Conservation (phyloP, 2,329 filamentous ascomycete species). For the Bipolaris victoriae region DNA sequence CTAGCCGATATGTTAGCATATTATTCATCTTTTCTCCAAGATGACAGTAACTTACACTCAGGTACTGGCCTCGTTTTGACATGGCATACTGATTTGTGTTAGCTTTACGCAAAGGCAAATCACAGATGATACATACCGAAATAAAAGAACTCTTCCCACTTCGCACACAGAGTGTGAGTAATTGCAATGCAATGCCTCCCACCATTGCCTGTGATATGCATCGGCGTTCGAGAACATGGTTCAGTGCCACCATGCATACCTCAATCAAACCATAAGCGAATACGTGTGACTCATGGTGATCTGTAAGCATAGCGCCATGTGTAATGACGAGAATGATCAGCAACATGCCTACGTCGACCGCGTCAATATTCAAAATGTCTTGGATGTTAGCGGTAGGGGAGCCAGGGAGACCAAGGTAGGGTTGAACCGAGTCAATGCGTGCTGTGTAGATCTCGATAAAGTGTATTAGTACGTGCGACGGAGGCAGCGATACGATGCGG, state of each 20-base stretch:
- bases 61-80: slow-evolving; percentile 12
- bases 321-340: slow-evolving; percentile 9
- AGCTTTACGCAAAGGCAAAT: background rate
- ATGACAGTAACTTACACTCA: slow-evolving; percentile 2
- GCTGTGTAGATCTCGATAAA: slow-evolving; percentile 7
- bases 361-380: slow-evolving; percentile 7
- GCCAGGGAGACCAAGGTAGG: slow-evolving; percentile 13
- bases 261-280: slow-evolving; percentile 10
- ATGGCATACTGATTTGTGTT: slow-evolving; percentile 1
- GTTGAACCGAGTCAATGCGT: slow-evolving; percentile 12
- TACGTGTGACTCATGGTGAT: slow-evolving; percentile 7
- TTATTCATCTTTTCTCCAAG: background rate
- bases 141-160: slow-evolving; percentile 8
- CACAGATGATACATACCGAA: background rate
- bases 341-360: slow-evolving; percentile 9
- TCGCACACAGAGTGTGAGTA: slow-evolving; percentile 11
- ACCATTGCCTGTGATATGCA: slow-evolving; percentile 13
- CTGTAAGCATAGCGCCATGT: slow-evolving; percentile 13
- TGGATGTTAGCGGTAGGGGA: slow-evolving; percentile 5
- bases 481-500: slow-evolving; percentile 11
- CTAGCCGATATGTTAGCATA: background rate
- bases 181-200: slow-evolving; percentile 6
- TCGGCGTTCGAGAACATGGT: slow-evolving; percentile 10
- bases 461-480: slow-evolving; percentile 11
- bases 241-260: slow-evolving; percentile 11